These are phyloP conservation scores for Ganoderma sp. DNA, from an alignment of 1,284 basidiomycete genomes.

Conservation along the genomic window DNA sequence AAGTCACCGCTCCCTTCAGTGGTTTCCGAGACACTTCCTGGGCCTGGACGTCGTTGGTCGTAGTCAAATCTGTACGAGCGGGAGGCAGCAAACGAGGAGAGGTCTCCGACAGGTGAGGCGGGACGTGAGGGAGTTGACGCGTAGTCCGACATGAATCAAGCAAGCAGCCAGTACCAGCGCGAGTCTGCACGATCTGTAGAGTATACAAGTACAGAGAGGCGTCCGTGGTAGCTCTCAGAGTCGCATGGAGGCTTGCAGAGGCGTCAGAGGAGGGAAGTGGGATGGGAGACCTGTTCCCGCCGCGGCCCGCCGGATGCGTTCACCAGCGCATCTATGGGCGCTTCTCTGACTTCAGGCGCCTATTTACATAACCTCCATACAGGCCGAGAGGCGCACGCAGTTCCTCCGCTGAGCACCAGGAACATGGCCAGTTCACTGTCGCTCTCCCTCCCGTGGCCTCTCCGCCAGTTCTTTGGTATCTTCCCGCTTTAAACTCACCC, in stretches of 20 bases:
- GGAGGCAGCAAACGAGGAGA: conserved; percentile 50
- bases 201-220: conserved; percentile 7
- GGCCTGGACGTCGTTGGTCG: conserved; percentile 62
- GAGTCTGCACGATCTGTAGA: conserved; percentile 14
- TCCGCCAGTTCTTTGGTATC: conserved; percentile 55
- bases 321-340: conserved; percentile 30
- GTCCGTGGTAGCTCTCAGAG: not conserved
- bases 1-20: conserved; percentile 60
- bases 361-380: not conserved
- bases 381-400: not conserved
- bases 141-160: conserved; percentile 45
- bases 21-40: conserved; percentile 70
- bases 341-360: not conserved
- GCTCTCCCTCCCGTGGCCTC: conserved; percentile 42
- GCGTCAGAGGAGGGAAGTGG: conserved; percentile 7
- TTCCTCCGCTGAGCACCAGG: not conserved
- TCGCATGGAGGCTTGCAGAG: conserved; percentile 15
- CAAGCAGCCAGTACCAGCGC: conserved; percentile 12
- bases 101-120: conserved; percentile 52
- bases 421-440: conserved; percentile 27
- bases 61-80: conserved; percentile 71
- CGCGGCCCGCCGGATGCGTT: not conserved
- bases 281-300: conserved; percentile 1
- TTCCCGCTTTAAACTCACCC: conserved; percentile 61
- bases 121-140: conserved; percentile 52